These are phyloP conservation scores for Caloboletus firmus DNA, from an alignment of 1,284 basidiomycete species.

Conservation along the genomic window DNA sequence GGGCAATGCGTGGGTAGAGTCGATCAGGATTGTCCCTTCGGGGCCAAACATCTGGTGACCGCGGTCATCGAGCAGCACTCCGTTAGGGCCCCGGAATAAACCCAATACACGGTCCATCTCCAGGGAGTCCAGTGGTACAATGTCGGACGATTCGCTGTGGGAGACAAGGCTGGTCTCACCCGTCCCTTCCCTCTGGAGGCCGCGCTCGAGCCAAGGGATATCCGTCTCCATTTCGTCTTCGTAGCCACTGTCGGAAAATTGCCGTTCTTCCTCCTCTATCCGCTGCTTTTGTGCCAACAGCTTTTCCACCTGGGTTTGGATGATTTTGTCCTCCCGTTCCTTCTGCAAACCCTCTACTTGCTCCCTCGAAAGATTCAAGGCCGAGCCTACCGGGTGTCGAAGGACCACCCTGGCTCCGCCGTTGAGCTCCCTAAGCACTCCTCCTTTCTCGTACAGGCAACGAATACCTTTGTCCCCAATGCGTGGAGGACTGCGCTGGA, in stretches of 20 bases:
- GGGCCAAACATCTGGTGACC: conserved; percentile 24
- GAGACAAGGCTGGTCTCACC: conserved; percentile 13
- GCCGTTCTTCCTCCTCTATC: conserved; percentile 4
- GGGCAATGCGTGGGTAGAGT: conserved; percentile 7
- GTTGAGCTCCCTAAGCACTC: conserved; percentile 15
- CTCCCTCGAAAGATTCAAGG: conserved; percentile 24
- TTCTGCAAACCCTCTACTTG: conserved; percentile 25
- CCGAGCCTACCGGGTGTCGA: conserved; percentile 21
- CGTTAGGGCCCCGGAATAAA: conserved; percentile 18
- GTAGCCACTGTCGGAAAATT: conserved; percentile 8
- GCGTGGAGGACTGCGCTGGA: conserved; percentile 29
- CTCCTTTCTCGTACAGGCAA: conserved; percentile 22
- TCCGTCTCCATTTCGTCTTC: conserved; percentile 23
- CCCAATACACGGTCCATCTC: background rate
- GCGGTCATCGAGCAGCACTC: conserved; percentile 17
- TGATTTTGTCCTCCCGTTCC: conserved; percentile 17
- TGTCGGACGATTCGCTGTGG: background rate
- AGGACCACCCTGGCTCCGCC: conserved; percentile 22
- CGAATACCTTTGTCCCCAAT: conserved; percentile 31
- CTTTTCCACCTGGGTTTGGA: conserved; percentile 18
- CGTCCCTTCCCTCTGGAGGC: conserved; percentile 7
- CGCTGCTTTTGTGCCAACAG: conserved; percentile 20
- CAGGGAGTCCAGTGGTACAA: background rate
- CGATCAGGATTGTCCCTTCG: conserved; percentile 23
- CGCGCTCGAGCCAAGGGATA: background rate